Evolutionary conservation across 352 stramenopile genomes (phyloP), one percentile per base, ranked within the genome.

Genomic region (Globisporangium perplexum): DNA sequence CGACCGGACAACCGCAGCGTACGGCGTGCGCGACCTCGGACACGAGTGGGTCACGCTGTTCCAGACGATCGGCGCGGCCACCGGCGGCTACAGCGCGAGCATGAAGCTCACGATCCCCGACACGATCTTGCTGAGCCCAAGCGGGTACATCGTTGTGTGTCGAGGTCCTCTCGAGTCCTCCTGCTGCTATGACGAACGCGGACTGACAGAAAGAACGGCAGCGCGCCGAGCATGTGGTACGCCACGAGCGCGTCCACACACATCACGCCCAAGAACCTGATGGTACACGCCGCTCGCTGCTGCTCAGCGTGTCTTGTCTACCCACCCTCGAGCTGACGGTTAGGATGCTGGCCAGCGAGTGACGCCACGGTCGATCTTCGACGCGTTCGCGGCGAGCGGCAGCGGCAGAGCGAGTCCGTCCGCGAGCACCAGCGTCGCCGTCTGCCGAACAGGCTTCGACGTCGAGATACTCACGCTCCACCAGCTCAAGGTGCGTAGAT

Each of bases 21-120:
- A 66, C 15, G 66, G 65, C 8, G 48, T 74, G 8, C 49, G 58
- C 11, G 74, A 88, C 47, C 62, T 88, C 10, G 77, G 69, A 0
- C 64, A 75, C 41, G 77, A 88, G 58, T 88, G 77, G 77, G 65
- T 88, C 4, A 63, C 67, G 12, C 43, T 88, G 3, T 85, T 85
- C 47, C 71, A 80, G 47, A 66, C 57, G 10, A 71, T 88, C n/a
- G 59, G 62, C n/a, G 60, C 51, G 10, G 47, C 44, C 12, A 69
- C 31, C n/a, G 53, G 52, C 11, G 51, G 59, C 18, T 63, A 69
- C 43, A 66, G 47, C 23, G 60, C 55, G 46, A 62, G 39, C 26
- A 77, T 82, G 69, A 72, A 69, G 47, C 71, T 88, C 26, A 55
- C 68, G 14, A 74, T 88, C 39, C 74, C 72, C 14, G 74, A 88